Conservation (phyloP, 441 rosid genomes). For the Euphorbia corollata region DNA sequence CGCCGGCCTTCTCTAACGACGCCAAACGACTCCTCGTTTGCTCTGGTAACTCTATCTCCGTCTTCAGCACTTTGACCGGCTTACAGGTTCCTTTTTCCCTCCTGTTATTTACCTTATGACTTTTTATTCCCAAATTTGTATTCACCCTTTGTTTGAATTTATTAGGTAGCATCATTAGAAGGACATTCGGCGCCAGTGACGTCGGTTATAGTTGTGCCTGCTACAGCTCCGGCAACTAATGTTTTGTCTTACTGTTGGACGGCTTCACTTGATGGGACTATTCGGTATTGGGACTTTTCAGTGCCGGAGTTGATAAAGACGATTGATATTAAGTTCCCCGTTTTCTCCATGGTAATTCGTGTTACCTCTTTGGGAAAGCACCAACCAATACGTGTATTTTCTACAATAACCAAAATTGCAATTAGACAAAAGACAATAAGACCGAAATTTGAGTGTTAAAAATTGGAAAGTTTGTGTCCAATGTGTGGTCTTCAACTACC, state of each 20-base stretch:
- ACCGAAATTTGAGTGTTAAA: constrained; percentile 4
- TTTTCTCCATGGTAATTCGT: constrained; percentile 60
- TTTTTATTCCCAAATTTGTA: too few species aligned
- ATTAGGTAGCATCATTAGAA: constrained; percentile 57
- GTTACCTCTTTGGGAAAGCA: neutral
- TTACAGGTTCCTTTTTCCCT: constrained; percentile 42
- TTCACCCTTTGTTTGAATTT: neutral
- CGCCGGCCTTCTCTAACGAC: constrained; percentile 91
- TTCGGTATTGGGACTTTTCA: constrained; percentile 86
- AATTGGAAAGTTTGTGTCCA: neutral
- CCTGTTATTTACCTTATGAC: neutral
- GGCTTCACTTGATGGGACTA: constrained; percentile 82
- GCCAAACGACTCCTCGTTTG: constrained; percentile 80
- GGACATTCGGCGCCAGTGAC: constrained; percentile 79
- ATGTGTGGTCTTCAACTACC: neutral
- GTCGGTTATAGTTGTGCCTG: constrained; percentile 65
- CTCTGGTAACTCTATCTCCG: constrained; percentile 60
- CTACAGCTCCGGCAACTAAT: constrained; percentile 41
- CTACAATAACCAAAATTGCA: neutral
- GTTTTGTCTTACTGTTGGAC: constrained; percentile 83
- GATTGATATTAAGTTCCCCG: constrained; percentile 45
- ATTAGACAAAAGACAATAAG: neutral
- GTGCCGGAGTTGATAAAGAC: constrained; percentile 69
- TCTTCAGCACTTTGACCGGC: constrained; percentile 85
- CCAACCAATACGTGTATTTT: neutral